These are phyloP conservation scores for Aplosporella prunicola DNA, from an alignment of 2,329 filamentous ascomycete genomes.

Conservation along the genomic window DNA sequence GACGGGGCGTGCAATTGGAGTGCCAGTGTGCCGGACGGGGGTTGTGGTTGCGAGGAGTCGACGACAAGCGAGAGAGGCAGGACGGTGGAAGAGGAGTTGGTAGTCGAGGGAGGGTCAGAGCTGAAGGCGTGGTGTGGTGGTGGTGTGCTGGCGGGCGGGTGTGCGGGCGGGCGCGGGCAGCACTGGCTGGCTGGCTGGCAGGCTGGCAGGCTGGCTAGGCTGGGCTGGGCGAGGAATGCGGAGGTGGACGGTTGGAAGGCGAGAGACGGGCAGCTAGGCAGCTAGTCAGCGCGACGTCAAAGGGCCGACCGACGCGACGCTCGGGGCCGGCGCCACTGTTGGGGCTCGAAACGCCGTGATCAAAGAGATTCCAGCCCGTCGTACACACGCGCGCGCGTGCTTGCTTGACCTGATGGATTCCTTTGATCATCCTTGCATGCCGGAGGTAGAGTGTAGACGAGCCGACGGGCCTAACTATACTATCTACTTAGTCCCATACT, in stretches of 20 bases:
- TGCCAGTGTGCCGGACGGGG: neutral
- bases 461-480: too few species aligned
- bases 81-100: slow-evolving; percentile 2
- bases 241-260: neutral
- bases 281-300: neutral
- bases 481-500: too few species aligned
- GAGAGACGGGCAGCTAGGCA: neutral
- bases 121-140: slow-evolving; percentile 2
- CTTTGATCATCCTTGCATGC: too few species aligned
- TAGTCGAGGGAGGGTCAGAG: neutral
- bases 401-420: too few species aligned
- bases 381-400: too few species aligned
- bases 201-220: too few species aligned
- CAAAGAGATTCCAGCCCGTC: too few species aligned
- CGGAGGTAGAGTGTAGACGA: too few species aligned
- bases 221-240: neutral
- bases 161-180: too few species aligned
- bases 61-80: slow-evolving; percentile 3
- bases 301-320: slow-evolving; percentile 1
- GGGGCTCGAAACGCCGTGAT: too few species aligned
- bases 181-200: too few species aligned
- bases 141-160: too few species aligned
- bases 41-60: neutral
- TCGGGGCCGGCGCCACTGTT: neutral
- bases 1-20: slow-evolving; percentile 6